Evolutionary conservation across 805 yeast genomes (phyloP).

Genomic region (Millerago galiae): DNA sequence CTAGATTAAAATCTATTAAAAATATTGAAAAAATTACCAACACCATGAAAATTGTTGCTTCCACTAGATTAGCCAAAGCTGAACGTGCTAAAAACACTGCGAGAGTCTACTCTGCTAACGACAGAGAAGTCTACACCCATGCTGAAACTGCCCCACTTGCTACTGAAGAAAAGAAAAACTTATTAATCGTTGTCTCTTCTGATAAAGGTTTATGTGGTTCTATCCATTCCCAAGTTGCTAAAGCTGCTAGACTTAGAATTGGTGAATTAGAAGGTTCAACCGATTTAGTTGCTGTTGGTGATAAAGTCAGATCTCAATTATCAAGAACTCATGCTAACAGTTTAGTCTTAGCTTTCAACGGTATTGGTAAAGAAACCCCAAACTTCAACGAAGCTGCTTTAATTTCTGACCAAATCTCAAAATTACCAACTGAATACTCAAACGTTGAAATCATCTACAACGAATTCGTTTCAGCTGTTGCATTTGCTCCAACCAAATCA

Average conservation of each 20-base stretch:
- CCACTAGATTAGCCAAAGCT: constrained; percentile 92
- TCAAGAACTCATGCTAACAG: constrained; percentile 70
- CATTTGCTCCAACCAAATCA: constrained; percentile 77
- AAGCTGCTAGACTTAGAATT: constrained; percentile 70
- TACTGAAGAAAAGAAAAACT: constrained; percentile 50
- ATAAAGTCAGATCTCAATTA: constrained; percentile 86
- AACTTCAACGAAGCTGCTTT: constrained; percentile 84
- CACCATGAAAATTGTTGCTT: constrained; percentile 99
- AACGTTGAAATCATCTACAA: constrained; percentile 80
- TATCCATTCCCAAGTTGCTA: constrained; percentile 91
- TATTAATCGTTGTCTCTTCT: constrained; percentile 84
- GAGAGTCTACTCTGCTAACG: constrained; percentile 76
- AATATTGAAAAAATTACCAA: constrained; percentile 99
- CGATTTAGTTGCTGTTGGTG: constrained; percentile 88
- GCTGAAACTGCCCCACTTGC: constrained; percentile 68
- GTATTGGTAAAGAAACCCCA: constrained; percentile 96
- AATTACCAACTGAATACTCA: constrained; percentile 54
- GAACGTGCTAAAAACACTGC: constrained; percentile 90
- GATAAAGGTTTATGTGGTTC: constrained; percentile 99
- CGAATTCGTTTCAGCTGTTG: constrained; percentile 78
- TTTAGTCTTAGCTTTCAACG: constrained; percentile 73
- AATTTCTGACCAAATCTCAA: constrained; percentile 76
- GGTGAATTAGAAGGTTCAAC: constrained; percentile 51
- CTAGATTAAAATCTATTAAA: constrained; percentile 95
- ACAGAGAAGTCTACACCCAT: constrained; percentile 68